Percentiles rank a stretch among this genome's conserved stretches.
phyloP scores from a whole-genome alignment of 768 basidiomycete species.

The Pleurotus cornucopiae region DNA sequence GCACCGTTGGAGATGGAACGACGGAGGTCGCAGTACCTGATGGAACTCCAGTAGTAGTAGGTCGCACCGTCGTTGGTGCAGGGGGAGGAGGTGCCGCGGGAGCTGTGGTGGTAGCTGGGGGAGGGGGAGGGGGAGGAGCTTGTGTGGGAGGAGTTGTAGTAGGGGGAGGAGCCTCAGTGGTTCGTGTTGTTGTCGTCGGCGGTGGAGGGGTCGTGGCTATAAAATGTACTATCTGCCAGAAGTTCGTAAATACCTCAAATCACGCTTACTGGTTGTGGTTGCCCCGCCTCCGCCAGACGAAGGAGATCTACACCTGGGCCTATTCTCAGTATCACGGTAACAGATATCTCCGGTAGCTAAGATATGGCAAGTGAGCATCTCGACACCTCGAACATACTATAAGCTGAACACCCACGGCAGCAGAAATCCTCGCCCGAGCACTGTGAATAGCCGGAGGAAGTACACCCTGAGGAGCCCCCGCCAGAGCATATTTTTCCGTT shows the following conservation, averaged over 20 bases:
- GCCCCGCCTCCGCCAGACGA: not conserved
- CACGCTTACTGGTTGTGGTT: not conserved
- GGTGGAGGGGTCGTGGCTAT: not conserved
- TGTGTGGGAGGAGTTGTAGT: not conserved
- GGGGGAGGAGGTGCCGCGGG: not conserved
- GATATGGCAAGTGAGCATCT: not conserved
- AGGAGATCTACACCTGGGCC: not conserved
- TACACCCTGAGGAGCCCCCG: not conserved
- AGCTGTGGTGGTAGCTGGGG: not conserved
- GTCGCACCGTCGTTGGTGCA: not conserved
- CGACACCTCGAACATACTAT: too few species aligned
- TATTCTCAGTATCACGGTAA: not conserved
- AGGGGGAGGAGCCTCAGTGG: not conserved
- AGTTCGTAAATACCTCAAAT: not conserved
- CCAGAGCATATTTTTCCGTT: constrained; percentile 4
- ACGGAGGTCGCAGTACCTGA: not conserved
- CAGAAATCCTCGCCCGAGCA: constrained; percentile 4
- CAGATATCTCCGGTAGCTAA: constrained; percentile 1
- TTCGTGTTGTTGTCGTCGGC: not conserved
- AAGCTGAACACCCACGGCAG: not conserved
- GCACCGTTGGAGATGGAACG: not conserved
- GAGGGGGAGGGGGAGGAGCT: not conserved
- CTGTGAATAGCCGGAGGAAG: not conserved
- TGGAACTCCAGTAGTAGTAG: not conserved
- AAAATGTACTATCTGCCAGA: too few species aligned